Evolutionary conservation across 345 rosid species (phyloP).

Genomic region (Eucalyptus polyanthemos): DNA sequence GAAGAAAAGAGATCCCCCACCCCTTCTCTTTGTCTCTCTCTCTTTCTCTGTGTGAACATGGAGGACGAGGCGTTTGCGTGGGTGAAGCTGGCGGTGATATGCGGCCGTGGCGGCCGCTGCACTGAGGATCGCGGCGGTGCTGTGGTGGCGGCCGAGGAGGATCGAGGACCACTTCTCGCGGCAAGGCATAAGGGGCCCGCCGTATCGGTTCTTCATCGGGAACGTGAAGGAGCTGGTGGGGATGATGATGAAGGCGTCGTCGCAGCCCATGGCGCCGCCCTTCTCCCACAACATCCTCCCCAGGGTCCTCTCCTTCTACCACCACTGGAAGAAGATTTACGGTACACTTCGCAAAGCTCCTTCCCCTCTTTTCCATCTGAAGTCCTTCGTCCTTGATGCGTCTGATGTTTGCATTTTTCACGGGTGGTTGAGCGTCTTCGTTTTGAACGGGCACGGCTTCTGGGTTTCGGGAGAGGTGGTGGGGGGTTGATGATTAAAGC

Average conservation of each 20-base stretch:
- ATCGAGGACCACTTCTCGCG: constrained; percentile 84
- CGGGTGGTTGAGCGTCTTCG: not conserved
- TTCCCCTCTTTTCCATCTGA: not conserved
- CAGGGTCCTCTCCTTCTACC: constrained; percentile 85
- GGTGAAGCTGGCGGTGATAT: constrained; percentile 33
- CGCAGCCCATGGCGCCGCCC: constrained; percentile 84
- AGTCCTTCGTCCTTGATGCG: not conserved
- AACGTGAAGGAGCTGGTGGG: constrained; percentile 85
- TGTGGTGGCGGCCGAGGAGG: constrained; percentile 96
- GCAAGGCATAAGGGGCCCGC: constrained; percentile 98
- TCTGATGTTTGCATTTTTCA: not conserved
- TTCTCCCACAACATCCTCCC: constrained; percentile 98
- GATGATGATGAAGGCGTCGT: constrained; percentile 86
- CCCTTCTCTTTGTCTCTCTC: not conserved
- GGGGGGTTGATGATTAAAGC: not conserved
- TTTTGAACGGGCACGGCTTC: not conserved
- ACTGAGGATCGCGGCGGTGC: constrained; percentile 33
- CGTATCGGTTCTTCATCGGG: constrained; percentile 90
- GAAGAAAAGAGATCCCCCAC: not conserved
- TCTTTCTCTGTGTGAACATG: not conserved
- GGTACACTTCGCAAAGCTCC: constrained; percentile 18
- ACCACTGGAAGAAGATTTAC: constrained; percentile 93
- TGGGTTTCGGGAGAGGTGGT: not conserved
- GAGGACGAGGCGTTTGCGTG: not conserved
- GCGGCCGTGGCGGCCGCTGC: constrained; percentile 13